These are phyloP conservation scores for Persicaria tinctoria DNA, from an alignment of 148 eudicot genomes.

Conservation along the genomic window DNA sequence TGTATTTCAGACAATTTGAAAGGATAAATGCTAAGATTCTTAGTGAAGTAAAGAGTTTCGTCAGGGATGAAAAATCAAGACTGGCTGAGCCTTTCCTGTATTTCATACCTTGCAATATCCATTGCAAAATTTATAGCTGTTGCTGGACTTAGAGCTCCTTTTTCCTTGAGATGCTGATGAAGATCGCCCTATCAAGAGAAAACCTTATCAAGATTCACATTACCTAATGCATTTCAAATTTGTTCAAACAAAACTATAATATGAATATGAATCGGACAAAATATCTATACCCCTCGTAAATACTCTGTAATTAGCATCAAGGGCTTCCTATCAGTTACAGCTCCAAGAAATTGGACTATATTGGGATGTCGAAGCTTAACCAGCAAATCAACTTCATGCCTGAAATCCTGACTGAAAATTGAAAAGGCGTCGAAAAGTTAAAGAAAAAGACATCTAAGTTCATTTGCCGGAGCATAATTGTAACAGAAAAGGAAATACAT, in stretches of 20 bases:
- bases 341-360: conserved; percentile 98
- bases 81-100: not conserved
- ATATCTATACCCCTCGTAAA: conserved; percentile 67
- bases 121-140: conserved; percentile 83
- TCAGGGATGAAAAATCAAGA: not conserved
- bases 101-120: conserved; percentile 84
- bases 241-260: not conserved
- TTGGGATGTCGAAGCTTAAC: conserved; percentile 99
- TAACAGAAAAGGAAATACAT: not conserved
- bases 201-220: not conserved
- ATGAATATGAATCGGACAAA: not conserved
- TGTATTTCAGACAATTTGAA: not conserved
- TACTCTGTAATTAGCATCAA: conserved; percentile 95
- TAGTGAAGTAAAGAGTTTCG: not conserved
- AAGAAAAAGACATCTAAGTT: not conserved
- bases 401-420: conserved; percentile 82
- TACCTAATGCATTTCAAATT: not conserved
- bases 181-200: conserved; percentile 65
- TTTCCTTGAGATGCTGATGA: conserved; percentile 83
- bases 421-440: conserved; percentile 13
- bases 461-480: not conserved
- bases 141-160: conserved; percentile 77
- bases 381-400: conserved; percentile 93
- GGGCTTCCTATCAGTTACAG: conserved; percentile 91
- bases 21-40: conserved; percentile 3